Base-by-base conservation (phyloP, 495 filamentous ascomycete genomes). In the Hapsidospora chrysogenum region DNA sequence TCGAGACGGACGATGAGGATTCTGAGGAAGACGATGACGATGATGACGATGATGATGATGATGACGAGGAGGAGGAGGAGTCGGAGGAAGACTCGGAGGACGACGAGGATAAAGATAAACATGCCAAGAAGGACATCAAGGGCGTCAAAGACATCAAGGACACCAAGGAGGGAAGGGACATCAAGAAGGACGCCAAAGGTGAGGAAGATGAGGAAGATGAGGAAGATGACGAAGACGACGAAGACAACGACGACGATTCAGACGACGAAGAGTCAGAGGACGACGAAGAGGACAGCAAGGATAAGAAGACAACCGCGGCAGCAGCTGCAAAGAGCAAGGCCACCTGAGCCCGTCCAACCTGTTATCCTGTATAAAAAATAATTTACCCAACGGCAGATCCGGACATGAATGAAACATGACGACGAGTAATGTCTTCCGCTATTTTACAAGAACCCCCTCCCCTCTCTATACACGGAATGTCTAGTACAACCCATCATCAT, bases 21-120 rank as follows among this genome's bases (percentile, higher is more conserved):
- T 42, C 38, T 33, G 35, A 6, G 7, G 50, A 46, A 27, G 51
- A 56, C 39, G 32, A 34, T 6, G 37, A 38, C 25, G 31, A 33
- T 2, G 13, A 10, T 25, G 25, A 36, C n/a, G 16, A 19, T 17
- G 18, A 16, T 5, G 33, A 36, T 4, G 28, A 22, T 11, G 29
- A 42, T 21, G 34, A 29, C 7, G 32, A 34, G 9, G 17, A 31
- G 15, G 17, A 44, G 2, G 56, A 54, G 35, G 54, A 61, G 45
- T 57, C 57, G 35, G 51, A 50, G 1, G 38, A 60, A 34, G 31
- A 18, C 16, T 9, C 31, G 31, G 59, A 64, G 45, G 47, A 33
- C 37, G 28, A 41, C 19, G 46, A 42, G 11, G 41, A 41, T 3
- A 38, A 49, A 28, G 37, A 43, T 19, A 41, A 46, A 31, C 42